Evolutionary conservation across 495 filamentous ascomycete genomes (phyloP).

Genomic region (Darksidea phi): DNA sequence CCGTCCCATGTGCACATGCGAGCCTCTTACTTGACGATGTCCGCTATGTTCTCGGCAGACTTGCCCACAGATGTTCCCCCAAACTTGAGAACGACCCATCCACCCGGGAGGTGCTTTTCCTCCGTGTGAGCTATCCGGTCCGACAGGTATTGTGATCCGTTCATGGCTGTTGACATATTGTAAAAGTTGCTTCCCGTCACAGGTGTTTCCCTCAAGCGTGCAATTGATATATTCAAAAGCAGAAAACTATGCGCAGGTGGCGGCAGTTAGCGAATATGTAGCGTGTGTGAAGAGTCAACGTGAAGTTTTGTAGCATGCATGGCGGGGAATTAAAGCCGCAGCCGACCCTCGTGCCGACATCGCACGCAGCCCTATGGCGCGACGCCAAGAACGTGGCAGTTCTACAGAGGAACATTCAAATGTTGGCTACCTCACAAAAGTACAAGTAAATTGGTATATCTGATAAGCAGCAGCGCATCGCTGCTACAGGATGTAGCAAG

Average conservation of each 20-base stretch:
- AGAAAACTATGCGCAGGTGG: too few species aligned
- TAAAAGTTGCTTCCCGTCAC: neutral
- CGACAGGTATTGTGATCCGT: constrained; percentile 20
- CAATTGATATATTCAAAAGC: too few species aligned
- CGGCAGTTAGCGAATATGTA: too few species aligned
- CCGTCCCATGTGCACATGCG: neutral
- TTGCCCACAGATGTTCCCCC: constrained; percentile 53
- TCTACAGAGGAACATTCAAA: too few species aligned
- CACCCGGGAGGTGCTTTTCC: constrained; percentile 44
- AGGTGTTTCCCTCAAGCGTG: neutral
- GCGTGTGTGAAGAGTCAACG: too few species aligned
- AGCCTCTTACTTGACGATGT: constrained; percentile 65
- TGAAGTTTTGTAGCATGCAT: too few species aligned
- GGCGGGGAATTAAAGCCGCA: too few species aligned
- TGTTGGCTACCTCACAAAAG: too few species aligned
- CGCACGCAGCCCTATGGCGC: too few species aligned
- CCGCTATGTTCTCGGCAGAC: constrained; percentile 67
- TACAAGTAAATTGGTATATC: constrained; percentile 2
- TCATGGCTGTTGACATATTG: constrained; percentile 22
- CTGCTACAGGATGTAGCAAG: neutral
- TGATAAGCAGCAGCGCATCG: neutral
- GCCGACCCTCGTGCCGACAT: too few species aligned
- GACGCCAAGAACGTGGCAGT: too few species aligned
- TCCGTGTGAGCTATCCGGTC: constrained; percentile 41
- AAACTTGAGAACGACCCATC: constrained; percentile 49